Evolutionary conservation across 345 rosid genomes (phyloP), one percentile per base, ranked within the genome.

Genomic region (Eutrema yunnanense): DNA sequence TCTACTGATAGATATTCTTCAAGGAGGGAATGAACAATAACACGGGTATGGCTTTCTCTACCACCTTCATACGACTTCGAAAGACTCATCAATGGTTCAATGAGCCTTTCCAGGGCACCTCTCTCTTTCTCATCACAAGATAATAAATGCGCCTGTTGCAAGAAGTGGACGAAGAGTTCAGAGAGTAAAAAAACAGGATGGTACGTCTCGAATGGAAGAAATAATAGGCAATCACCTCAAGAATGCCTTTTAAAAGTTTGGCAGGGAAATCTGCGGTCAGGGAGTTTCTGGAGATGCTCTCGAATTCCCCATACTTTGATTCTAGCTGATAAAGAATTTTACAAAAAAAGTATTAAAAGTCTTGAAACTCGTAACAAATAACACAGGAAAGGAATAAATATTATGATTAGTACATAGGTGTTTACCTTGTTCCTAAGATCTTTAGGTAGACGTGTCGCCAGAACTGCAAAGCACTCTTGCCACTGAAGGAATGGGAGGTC

Each of bases 11-110:
- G 86, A 83, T 91, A 94, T 73, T 88, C 98, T 76, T 88, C 96
- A 72, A 94, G 89, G 82, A 94, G 97, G 71, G 97, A 83, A 65
- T 84, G 97, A 70, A 94, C 98, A 65, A 94, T 91, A 64, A 85
- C 74, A 50, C 95, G 86, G 78, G 98, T 96, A 82, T 94, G 98
- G 64, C 96, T 84, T 79, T 94, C 97, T 81, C 95, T 84, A 65
- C 98, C 98, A 77, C 98, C 98, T 73, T 94, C 98, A 66, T 89
- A 91, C 9, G 98, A 94, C 80, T 91, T 94, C 32, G 84, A 96
- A 66, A 94, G 87, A 75, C 87, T 88, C 91, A 86, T 73, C 78
- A 91, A 68, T 70, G 98, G 98, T 81, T 91, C 98, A 54, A 94
- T 76, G 76, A 94, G 96, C 90, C 98, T 88, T 85, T 94, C 97